phyloP scores from a whole-genome alignment of 1,284 basidiomycete species.

The Fomes fomentarius region DNA sequence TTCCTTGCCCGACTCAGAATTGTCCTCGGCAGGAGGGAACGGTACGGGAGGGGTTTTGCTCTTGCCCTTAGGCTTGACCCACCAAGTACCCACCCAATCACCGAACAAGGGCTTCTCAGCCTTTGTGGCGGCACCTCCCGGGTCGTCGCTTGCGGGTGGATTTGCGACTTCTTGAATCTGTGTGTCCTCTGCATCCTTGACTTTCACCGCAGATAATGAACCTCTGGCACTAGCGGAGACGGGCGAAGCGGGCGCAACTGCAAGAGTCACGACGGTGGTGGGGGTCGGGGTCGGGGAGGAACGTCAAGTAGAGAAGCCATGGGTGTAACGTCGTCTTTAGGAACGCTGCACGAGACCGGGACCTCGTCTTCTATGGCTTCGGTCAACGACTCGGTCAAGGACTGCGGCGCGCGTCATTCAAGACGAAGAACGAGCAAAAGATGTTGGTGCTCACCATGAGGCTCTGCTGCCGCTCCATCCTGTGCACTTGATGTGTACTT shows the following conservation, averaged over 20 bases:
- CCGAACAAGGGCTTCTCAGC: constrained; percentile 33
- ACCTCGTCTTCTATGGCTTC: constrained; percentile 74
- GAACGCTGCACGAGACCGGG: constrained; percentile 34
- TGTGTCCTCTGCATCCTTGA: not conserved
- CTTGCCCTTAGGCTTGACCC: constrained; percentile 48
- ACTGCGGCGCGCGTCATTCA: constrained; percentile 47
- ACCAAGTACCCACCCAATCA: constrained; percentile 73
- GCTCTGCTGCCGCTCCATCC: constrained; percentile 59
- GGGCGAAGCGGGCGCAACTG: constrained; percentile 6
- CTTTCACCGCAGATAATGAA: not conserved
- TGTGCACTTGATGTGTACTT: constrained; percentile 48
- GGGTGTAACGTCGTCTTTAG: constrained; percentile 36
- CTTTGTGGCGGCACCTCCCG: constrained; percentile 10
- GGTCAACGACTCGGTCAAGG: constrained; percentile 66
- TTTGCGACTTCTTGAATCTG: not conserved
- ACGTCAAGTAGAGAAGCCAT: constrained; percentile 14
- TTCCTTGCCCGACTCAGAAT: constrained; percentile 22
- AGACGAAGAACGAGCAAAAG: too few species aligned
- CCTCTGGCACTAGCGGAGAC: not conserved
- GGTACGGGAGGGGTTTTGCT: constrained; percentile 24
- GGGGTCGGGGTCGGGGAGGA: constrained; percentile 8
- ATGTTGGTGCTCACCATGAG: constrained; percentile 45
- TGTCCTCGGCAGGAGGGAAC: constrained; percentile 11
- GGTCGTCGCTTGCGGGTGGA: not conserved
- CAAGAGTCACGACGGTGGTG: constrained; percentile 10